phyloP scores from a whole-genome alignment of 2,329 filamentous ascomycete species.

The Ceratocystis huliohia region DNA sequence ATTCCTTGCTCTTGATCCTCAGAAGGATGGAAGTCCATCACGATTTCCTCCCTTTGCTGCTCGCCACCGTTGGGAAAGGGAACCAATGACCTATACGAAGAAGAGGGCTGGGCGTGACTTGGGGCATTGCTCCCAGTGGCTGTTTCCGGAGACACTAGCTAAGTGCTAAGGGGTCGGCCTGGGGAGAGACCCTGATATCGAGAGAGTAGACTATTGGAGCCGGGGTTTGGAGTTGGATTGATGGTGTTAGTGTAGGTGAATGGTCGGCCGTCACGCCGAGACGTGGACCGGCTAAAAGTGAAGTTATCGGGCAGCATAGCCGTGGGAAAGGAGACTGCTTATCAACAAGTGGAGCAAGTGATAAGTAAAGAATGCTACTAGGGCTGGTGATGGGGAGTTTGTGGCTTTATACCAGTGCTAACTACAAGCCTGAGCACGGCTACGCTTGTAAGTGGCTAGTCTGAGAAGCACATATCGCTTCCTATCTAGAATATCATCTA shows the following conservation, averaged over 20 bases:
- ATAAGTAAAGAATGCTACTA: not conserved
- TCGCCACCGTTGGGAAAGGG: not conserved
- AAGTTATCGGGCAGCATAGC: not conserved
- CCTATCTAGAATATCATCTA: not conserved
- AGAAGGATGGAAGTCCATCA: not conserved
- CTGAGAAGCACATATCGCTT: not conserved
- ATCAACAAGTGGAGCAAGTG: not conserved
- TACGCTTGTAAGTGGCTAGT: not conserved
- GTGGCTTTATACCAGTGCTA: not conserved
- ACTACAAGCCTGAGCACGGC: not conserved
- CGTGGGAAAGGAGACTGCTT: not conserved
- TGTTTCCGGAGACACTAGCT: not conserved
- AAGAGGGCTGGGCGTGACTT: not conserved
- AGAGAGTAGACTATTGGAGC: not conserved
- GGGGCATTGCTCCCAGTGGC: not conserved
- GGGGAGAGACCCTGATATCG: not conserved
- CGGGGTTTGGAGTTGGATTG: not conserved
- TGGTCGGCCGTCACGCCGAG: not conserved
- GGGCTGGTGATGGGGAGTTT: not conserved
- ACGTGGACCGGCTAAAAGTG: not conserved
- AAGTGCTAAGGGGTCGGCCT: not conserved
- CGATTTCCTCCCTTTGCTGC: not conserved
- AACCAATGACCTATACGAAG: not conserved
- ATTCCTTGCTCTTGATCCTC: not conserved
- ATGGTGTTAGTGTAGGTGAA: not conserved